These are phyloP conservation scores for Lactarius pseudohatsudake DNA, from an alignment of 768 basidiomycete species.

Conservation along the genomic window DNA sequence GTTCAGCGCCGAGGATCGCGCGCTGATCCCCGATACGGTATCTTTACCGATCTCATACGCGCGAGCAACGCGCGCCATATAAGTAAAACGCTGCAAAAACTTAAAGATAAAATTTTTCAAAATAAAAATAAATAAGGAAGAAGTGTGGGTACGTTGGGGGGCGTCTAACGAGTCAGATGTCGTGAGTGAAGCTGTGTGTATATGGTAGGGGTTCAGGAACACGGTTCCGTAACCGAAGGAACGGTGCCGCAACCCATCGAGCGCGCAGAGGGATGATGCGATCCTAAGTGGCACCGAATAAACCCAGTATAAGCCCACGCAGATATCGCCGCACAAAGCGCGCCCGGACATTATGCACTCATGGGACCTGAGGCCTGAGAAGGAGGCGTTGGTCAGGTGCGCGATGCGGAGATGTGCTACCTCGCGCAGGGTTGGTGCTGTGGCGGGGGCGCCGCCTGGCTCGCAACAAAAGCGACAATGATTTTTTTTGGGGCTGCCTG, in stretches of 20 bases:
- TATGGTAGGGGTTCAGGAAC: constrained; percentile 19
- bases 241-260: constrained; percentile 17
- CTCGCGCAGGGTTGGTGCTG: constrained; percentile 2
- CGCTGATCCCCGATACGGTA: constrained; percentile 15
- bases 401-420: constrained; percentile 26
- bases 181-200: background rate
- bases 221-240: constrained; percentile 18
- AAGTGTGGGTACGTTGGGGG: background rate
- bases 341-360: constrained; percentile 21
- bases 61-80: constrained; percentile 8
- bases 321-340: constrained; percentile 21
- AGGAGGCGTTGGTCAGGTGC: constrained; percentile 23
- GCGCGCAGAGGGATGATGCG: constrained; percentile 26
- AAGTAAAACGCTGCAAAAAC: constrained; percentile 2
- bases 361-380: constrained; percentile 18
- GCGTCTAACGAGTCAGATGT: constrained; percentile 12
- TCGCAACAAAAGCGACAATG: constrained; percentile 10
- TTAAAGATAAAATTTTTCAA: background rate
- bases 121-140: background rate
- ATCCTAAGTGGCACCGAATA: constrained; percentile 25
- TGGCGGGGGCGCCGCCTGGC: constrained; percentile 19
- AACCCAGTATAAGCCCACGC: constrained; percentile 24
- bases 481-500: background rate
- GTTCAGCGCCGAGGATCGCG: constrained; percentile 24
- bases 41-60: constrained; percentile 9